Evolutionary conservation across 2,329 filamentous ascomycete genomes (phyloP), one percentile per base, ranked within the genome.

Genomic region (Plenodomus tracheiphilus): DNA sequence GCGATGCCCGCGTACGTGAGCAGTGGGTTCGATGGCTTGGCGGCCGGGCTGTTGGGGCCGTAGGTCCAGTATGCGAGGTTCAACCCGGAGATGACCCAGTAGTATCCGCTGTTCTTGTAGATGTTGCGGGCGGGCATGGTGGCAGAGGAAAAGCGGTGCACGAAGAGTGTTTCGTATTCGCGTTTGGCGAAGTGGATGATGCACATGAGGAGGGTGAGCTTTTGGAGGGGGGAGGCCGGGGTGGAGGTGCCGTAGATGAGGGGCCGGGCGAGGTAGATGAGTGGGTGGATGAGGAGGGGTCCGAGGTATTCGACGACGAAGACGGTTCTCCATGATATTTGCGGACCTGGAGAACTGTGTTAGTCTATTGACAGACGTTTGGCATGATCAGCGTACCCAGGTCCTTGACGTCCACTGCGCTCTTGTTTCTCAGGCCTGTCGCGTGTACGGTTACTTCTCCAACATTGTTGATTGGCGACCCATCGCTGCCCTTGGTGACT

Each of bases 291-390:
- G 65, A 97, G 75, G 65, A 97, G 82, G 5, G 94, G 94, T 3
- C 94, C 94, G 58, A 94, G 76, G 74, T 99, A 99, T 76, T 99
- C 94, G 77, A 97, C 86, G 55, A 97, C 77, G 79, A 93, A 99
- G 72, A 97, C 93, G 52, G 90, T 94, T 57, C 85, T 86, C 94
- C 94, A 99, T 54, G 85, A 85, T 47, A 97, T 87, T 74, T 99
- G 94, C 41, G 86, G 84, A 15, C 94, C 91, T 96, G 56, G 20
- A 21, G 50, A 30, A 36, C 16, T 10, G 8, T 39, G 51, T 58
- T 37, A 55, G 56, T 17, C 11, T 16, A 5, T n/a, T 9, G 4
- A 19, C 18, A 9, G 25, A 11, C 11, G 17, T 17, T 20, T 19
- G 35, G 21, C 43, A 17, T 39, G 38, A 19, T 30, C 43, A 37